Evolutionary conservation across 2,329 filamentous ascomycete species (phyloP).

Genomic region (Blastomyces parvus): DNA sequence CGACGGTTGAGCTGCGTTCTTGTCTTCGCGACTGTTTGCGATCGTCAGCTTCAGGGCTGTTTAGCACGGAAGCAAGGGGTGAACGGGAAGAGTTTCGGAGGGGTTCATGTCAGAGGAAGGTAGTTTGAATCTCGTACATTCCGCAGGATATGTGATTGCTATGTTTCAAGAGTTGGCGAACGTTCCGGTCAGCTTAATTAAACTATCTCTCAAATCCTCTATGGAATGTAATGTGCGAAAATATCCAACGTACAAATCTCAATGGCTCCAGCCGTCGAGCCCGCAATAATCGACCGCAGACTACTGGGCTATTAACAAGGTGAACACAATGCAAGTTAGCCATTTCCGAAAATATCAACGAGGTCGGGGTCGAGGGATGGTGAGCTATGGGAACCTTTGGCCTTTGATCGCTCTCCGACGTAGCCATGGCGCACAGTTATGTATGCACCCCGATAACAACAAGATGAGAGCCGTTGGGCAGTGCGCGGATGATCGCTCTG

Average conservation of each 20-base stretch:
- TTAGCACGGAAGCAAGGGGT: conserved; percentile 1
- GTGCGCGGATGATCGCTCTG: background rate
- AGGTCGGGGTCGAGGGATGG: conserved; percentile 5
- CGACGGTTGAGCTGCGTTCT: conserved; percentile 83
- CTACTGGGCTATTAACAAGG: conserved; percentile 54
- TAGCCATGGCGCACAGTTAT: conserved; percentile 12
- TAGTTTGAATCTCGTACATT: conserved; percentile 52
- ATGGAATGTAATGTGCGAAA: background rate
- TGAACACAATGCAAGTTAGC: conserved; percentile 22
- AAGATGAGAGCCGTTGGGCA: background rate
- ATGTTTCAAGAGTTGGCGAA: conserved; percentile 3
- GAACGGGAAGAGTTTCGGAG: background rate
- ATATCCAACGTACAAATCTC: conserved; percentile 62
- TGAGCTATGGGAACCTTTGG: conserved; percentile 25
- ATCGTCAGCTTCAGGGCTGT: background rate
- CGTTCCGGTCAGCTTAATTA: background rate
- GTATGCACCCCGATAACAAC: background rate
- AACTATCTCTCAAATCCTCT: background rate
- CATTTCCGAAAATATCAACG: background rate
- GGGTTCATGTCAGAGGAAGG: background rate
- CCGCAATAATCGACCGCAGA: conserved; percentile 81
- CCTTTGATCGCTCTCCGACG: conserved; percentile 28
- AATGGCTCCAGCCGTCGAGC: conserved; percentile 84
- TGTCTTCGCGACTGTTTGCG: conserved; percentile 70
- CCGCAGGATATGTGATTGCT: conserved; percentile 89